Base-by-base conservation (phyloP, 768 basidiomycete genomes). In the Piloderma croceum region DNA sequence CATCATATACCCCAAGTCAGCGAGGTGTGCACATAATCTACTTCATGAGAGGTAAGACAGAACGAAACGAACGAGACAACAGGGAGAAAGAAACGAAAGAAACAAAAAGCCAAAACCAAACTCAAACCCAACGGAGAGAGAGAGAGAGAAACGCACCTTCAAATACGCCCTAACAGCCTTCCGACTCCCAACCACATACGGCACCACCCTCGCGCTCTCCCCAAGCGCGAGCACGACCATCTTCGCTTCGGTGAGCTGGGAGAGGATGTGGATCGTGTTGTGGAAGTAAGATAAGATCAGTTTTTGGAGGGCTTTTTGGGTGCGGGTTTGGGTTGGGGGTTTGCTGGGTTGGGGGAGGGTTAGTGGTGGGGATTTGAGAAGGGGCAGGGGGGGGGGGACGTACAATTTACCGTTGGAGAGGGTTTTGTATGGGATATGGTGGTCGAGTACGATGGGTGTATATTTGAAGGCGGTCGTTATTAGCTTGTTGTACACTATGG, bases 401-500 rank as follows among this genome's bases (percentile, higher is more conserved):
- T 54, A 94, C 93, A 86, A 83, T 74, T 84, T 88, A 38, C 93
- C 96, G 50, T 81, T 81, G 1, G 81, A 57, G 19, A 83, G 71
- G 2, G 76, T 81, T 65, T 91, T 94, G 67, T 80, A 90, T 0
- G 94, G 93, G 24, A 87, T 69, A 51, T 97, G 93, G 53, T 93
- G 82, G 36, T 77, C 73, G 13, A 99, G 73, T 6, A 97, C 74
- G 29, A 97, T 73, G 2, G 96, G 93, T 0, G 93, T 93, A 62
- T 89, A 99, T 54, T 79, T 80, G 20, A 99, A 69, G 2, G 91
- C 67, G 1, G 93, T 94, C 9, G 77, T 77, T 32, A 99, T 70
- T 17, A 98, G 73, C 65, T 97, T 96, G 68, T 83, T 84, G 67
- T 93, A 98, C n/a, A 97, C 92, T 94, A 41, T 31, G 20, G 18